phyloP scores from a whole-genome alignment of 2,329 filamentous ascomycete species.

The Alternaria triticimaculans region DNA sequence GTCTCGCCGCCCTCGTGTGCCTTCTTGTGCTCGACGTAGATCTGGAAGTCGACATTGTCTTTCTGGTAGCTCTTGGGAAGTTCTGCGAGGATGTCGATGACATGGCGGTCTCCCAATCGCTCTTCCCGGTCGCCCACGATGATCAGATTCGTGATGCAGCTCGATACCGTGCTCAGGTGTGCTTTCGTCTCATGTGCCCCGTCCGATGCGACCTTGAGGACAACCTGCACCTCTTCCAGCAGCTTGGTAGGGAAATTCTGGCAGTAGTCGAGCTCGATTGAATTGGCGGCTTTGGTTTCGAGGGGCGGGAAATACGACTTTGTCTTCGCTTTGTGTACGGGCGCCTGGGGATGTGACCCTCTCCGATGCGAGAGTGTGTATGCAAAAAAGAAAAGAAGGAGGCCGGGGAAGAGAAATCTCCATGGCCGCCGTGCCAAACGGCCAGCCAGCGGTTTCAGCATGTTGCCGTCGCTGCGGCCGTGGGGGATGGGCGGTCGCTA shows the following conservation, averaged over 20 bases:
- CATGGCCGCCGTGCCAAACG: constrained; percentile 39
- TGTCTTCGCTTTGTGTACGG: constrained; percentile 39
- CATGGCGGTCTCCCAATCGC: constrained; percentile 57
- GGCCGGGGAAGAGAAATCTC: constrained; percentile 40
- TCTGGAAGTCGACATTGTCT: constrained; percentile 59
- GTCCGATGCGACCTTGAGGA: constrained; percentile 59
- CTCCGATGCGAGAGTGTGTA: constrained; percentile 38
- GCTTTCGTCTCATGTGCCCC: constrained; percentile 53
- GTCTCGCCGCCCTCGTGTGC: constrained; percentile 45
- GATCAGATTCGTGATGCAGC: constrained; percentile 61
- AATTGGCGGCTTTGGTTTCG: constrained; percentile 34
- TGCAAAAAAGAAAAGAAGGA: constrained; percentile 42
- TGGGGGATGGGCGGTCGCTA: constrained; percentile 4
- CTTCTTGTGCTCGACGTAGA: constrained; percentile 56
- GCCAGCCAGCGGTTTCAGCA: constrained; percentile 36
- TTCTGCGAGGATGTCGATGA: constrained; percentile 57
- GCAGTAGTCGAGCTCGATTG: constrained; percentile 48
- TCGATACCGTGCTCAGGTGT: constrained; percentile 61
- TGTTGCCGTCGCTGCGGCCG: constrained; percentile 16
- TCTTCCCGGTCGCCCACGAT: constrained; percentile 68
- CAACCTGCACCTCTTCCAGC: constrained; percentile 54
- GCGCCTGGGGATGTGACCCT: constrained; percentile 15
- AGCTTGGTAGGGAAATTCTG: constrained; percentile 49
- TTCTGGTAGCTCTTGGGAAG: constrained; percentile 53
- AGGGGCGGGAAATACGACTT: constrained; percentile 48